Percentiles rank a stretch among this genome's conserved stretches.
phyloP scores from a whole-genome alignment of 371 early-diverging fungal genomes.

The Mucor velutinosus region DNA sequence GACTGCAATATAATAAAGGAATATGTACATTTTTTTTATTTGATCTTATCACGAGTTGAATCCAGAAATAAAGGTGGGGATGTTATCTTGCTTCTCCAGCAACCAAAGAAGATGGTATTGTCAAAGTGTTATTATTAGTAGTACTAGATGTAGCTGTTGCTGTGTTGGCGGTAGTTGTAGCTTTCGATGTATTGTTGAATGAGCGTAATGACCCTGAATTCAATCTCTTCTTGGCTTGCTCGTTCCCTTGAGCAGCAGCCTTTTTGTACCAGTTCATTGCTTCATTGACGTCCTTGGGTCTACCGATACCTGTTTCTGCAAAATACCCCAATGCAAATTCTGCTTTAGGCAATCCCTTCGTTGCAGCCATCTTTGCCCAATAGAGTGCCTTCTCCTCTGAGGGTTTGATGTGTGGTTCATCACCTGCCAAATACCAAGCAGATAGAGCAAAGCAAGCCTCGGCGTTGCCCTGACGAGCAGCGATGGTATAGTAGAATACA shows the following conservation, averaged over 20 bases:
- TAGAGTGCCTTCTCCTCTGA: conserved; percentile 81
- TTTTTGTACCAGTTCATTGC: conserved; percentile 79
- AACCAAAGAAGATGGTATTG: conserved; percentile 6
- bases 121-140: background rate
- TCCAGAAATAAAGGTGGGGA: background rate
- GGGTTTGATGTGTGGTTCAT: conserved; percentile 61
- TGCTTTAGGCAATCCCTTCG: conserved; percentile 80
- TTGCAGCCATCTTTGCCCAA: conserved; percentile 85
- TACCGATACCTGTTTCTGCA: conserved; percentile 79
- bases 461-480: conserved; percentile 84
- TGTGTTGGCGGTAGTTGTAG: background rate
- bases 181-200: background rate
- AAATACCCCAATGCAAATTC: conserved; percentile 88
- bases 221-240: conserved; percentile 52
- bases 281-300: conserved; percentile 59
- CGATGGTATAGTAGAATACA: conserved; percentile 72
- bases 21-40: background rate
- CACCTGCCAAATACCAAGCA: conserved; percentile 89
- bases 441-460: conserved; percentile 86
- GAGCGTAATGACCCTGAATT: background rate
- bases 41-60: background rate
- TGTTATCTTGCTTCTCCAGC: conserved; percentile 11
- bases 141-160: background rate
- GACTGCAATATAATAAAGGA: background rate
- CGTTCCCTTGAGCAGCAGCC: conserved; percentile 79